Evolutionary conservation across 305 asterid genomes (phyloP).

Genomic region (Fraxinus ornus): DNA sequence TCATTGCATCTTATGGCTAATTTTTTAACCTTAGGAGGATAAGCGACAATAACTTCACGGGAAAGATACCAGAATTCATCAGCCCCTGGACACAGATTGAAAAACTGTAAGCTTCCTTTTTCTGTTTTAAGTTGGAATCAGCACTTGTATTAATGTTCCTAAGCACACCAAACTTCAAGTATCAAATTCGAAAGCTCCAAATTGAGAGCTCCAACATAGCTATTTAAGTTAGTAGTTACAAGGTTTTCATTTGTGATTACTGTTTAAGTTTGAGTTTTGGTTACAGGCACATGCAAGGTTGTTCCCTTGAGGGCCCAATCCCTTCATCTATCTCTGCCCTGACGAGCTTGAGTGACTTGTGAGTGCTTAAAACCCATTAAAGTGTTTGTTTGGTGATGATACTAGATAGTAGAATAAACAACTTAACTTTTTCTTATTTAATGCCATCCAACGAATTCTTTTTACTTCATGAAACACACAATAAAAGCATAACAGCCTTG

Average conservation of each 20-base stretch:
- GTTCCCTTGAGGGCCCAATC: conserved; percentile 81
- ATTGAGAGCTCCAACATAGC: background rate
- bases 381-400: background rate
- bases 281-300: conserved; percentile 89
- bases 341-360: conserved; percentile 72
- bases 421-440: background rate
- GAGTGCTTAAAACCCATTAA: conserved; percentile 27
- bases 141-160: background rate
- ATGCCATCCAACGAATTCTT: background rate
- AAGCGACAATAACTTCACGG: conserved; percentile 85
- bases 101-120: conserved; percentile 60
- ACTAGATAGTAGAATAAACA: background rate
- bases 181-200: background rate
- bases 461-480: background rate
- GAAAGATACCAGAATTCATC: conserved; percentile 77
- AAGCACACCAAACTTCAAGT: background rate
- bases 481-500: background rate
- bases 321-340: conserved; percentile 71
- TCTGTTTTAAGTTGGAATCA: background rate
- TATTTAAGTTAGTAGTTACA: background rate
- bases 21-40: conserved; percentile 53
- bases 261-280: conserved; percentile 19
- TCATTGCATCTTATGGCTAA: background rate
- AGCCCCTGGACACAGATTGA: conserved; percentile 68
- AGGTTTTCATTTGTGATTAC: background rate